Base-by-base conservation (phyloP, 306 rosid species). In the Rubus parviflorus region DNA sequence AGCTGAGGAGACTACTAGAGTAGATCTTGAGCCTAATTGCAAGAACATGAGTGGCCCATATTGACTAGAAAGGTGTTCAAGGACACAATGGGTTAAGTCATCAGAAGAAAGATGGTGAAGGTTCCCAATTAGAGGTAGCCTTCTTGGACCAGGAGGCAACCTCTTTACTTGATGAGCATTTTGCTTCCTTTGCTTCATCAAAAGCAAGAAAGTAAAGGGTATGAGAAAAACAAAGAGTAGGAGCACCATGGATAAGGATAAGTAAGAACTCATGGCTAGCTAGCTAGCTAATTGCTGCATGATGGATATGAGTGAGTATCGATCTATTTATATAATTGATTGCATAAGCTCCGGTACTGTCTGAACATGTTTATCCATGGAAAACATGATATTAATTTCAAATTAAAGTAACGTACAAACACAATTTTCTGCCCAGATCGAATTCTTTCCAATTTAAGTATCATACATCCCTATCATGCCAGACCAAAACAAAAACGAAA, bases 111-210 rank as follows among this genome's bases (percentile, higher is more conserved):
- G 52, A 2, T 76, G 86, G 81, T 85, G 93, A 8, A 89, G 89
- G 82, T 89, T 89, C 30, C 90, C 90, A 15, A 89, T 85, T 2
- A 89, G 70, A 5, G 90, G 90, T 8, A 87, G 66, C 79, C 58
- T 80, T 17, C 3, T 52, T 40, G 90, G 90, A 70, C 86, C 85
- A 22, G 90, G 88, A 43, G 88, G 89, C 19, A 75, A 45, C 30
- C 23, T 58, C 41, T 46, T 80, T 7, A 17, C 51, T 69, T 56
- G 72, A 16, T 56, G 72, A 16, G 0, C 10, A 12, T 23, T 57
- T 54, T 61, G 78, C 15, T 40, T 83, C 65, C 48, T 58, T 0
- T 76, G 61, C 30, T 62, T 73, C 12, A 68, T 20, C 74, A 76
- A 15, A 7, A 70, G 56, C 47, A 64, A 46, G 1, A 64, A 20